Conservation (phyloP, 2,329 filamentous ascomycete species). For the Beauveria asiatica region DNA sequence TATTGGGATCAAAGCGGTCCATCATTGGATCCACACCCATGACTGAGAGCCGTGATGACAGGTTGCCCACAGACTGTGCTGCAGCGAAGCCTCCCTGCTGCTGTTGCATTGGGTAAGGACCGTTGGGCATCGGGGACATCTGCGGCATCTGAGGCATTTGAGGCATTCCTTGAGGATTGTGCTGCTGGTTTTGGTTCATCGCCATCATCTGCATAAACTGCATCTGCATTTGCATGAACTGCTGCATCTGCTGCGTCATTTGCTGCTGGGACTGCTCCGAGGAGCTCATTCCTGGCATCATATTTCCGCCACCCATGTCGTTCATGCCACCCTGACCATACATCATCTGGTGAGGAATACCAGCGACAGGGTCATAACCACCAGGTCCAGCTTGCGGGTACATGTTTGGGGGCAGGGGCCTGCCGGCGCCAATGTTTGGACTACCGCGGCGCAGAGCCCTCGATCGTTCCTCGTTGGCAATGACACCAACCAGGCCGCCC, state of each 20-base stretch:
- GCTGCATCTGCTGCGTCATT: slow-evolving; percentile 74
- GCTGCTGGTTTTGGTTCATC: slow-evolving; percentile 23
- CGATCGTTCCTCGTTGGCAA: slow-evolving; percentile 74
- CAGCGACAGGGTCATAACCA: slow-evolving; percentile 39
- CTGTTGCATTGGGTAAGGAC: slow-evolving; percentile 18
- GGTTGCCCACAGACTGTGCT: slow-evolving; percentile 36
- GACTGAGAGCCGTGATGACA: slow-evolving; percentile 36
- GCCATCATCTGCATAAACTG: slow-evolving; percentile 85
- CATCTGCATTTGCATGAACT: slow-evolving; percentile 92
- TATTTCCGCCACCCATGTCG: slow-evolving; percentile 19
- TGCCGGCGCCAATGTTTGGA: slow-evolving; percentile 54
- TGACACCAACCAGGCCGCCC: slow-evolving; percentile 79
- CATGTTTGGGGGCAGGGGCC: slow-evolving; percentile 26
- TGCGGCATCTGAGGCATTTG: slow-evolving; percentile 16
- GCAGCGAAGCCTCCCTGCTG: slow-evolving; percentile 21
- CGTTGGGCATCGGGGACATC: slow-evolving; percentile 25
- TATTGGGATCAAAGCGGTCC: slow-evolving; percentile 38
- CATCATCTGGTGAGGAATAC: slow-evolving; percentile 38
- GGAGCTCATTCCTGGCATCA: slow-evolving; percentile 38
- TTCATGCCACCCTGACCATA: slow-evolving; percentile 26
- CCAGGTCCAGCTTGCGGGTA: slow-evolving; percentile 27
- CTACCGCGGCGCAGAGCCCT: slow-evolving; percentile 71
- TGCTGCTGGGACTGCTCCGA: slow-evolving; percentile 69
- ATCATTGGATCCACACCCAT: slow-evolving; percentile 35
- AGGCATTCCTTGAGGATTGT: slow-evolving; percentile 24